Percentiles rank a stretch among this genome's conserved stretches.
These are phyloP conservation scores for Trichoderma harzianum DNA, from an alignment of 2,329 filamentous ascomycete species.

Conservation along the genomic window DNA sequence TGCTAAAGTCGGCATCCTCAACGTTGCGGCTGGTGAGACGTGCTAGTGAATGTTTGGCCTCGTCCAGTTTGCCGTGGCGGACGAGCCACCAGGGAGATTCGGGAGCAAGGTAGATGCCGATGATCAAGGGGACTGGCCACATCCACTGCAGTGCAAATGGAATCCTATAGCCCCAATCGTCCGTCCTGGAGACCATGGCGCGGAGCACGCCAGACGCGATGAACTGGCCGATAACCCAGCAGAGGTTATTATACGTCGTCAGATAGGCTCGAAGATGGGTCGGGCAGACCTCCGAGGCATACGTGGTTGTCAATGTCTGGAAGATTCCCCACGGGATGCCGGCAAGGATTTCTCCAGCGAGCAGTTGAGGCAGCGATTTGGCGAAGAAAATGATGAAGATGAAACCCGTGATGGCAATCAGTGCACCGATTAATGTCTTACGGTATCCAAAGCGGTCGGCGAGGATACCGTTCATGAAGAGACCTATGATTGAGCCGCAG, in stretches of 20 bases:
- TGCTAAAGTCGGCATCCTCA: conserved; percentile 31
- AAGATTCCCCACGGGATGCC: conserved; percentile 48
- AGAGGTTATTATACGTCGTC: conserved; percentile 48
- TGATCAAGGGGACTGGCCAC: conserved; percentile 44
- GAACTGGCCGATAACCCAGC: conserved; percentile 49
- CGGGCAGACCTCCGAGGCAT: conserved; percentile 47
- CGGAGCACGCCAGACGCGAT: conserved; percentile 43
- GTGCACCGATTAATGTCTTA: conserved; percentile 44
- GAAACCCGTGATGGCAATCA: conserved; percentile 39
- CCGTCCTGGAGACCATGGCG: conserved; percentile 35
- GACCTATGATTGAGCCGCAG: conserved; percentile 49
- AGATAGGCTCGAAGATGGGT: conserved; percentile 47
- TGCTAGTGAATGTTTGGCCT: conserved; percentile 38
- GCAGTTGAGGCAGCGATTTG: conserved; percentile 37
- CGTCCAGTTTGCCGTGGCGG: conserved; percentile 37
- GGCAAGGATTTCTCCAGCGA: conserved; percentile 45
- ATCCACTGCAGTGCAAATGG: conserved; percentile 50
- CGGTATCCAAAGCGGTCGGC: conserved; percentile 46
- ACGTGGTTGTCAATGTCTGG: conserved; percentile 45
- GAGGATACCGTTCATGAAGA: conserved; percentile 47
- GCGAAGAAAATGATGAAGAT: conserved; percentile 51
- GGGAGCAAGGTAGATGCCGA: conserved; percentile 43
- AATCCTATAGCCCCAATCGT: conserved; percentile 46
- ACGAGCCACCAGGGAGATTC: conserved; percentile 52
- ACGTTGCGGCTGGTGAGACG: conserved; percentile 40